Conservation (phyloP, 2,329 filamentous ascomycete genomes). For the Chlorencoelia australis region DNA sequence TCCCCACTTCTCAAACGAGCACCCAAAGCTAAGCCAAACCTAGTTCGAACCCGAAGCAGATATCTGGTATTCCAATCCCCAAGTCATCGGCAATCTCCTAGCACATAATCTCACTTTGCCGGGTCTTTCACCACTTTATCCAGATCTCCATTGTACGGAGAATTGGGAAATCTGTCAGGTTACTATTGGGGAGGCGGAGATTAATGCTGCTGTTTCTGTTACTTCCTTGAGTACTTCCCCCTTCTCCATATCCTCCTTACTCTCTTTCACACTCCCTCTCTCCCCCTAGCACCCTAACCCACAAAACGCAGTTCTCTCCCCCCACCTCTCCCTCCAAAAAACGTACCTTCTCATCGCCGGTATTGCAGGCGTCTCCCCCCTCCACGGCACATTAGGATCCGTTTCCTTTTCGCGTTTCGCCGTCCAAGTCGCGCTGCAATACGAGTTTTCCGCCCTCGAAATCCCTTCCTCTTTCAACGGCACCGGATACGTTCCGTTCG, state of each 20-base stretch:
- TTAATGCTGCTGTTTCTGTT: constrained; percentile 63
- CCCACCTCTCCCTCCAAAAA: too few relatives aligned
- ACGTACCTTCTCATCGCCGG: constrained; percentile 66
- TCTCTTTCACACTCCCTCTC: too few relatives aligned
- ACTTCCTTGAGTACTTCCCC: constrained; percentile 51
- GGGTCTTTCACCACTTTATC: constrained; percentile 56
- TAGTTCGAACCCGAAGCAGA: constrained; percentile 53
- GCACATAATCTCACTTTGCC: constrained; percentile 47
- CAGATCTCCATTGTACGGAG: constrained; percentile 52
- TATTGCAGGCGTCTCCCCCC: constrained; percentile 66
- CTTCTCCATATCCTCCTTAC: constrained; percentile 51
- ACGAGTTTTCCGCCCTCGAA: constrained; percentile 63
- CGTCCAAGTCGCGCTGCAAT: constrained; percentile 65
- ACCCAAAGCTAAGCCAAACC: too few relatives aligned
- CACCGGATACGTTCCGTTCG: constrained; percentile 63
- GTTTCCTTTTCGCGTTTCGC: constrained; percentile 61
- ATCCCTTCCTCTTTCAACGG: constrained; percentile 51
- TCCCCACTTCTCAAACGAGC: too few relatives aligned
- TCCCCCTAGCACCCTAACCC: too few relatives aligned
- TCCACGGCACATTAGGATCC: constrained; percentile 52
- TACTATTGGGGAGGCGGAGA: constrained; percentile 58
- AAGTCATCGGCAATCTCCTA: constrained; percentile 41
- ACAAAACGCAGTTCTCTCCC: too few relatives aligned
- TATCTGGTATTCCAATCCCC: constrained; percentile 48
- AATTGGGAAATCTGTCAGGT: constrained; percentile 56